phyloP scores from a whole-genome alignment of 257 asterid species.

The Leonotis leonurus region DNA sequence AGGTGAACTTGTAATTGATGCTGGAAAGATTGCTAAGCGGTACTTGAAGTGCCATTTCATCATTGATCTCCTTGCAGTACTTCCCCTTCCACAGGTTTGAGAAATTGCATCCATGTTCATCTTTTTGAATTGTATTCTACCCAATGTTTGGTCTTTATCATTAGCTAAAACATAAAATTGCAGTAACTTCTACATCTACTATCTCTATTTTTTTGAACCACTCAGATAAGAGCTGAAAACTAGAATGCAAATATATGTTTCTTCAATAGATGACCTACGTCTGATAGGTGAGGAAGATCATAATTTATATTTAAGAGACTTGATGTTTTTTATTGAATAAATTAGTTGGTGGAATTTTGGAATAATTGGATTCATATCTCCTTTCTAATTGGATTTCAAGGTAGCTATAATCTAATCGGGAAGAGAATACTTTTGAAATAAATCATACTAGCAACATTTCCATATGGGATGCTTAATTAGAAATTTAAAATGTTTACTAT shows the following conservation, averaged over 20 bases:
- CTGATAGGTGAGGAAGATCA: neutral
- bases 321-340: neutral
- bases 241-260: neutral
- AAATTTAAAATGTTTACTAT: neutral
- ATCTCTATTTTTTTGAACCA: neutral
- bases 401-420: neutral
- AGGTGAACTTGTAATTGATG: slow-evolving; percentile 98
- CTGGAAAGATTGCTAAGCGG: slow-evolving; percentile 85
- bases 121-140: neutral
- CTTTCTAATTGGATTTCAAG: neutral
- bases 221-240: neutral
- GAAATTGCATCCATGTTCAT: slow-evolving; percentile 5
- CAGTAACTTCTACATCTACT: neutral
- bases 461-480: neutral
- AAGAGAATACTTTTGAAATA: neutral
- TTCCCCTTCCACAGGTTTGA: slow-evolving; percentile 95
- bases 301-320: neutral
- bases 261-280: neutral
- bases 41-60: slow-evolving; percentile 79
- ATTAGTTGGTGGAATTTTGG: neutral
- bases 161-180: neutral
- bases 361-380: neutral
- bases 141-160: neutral
- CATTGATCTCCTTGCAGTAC: slow-evolving; percentile 83
- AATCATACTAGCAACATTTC: neutral